Percentiles rank a stretch among this genome's conserved stretches.
These are phyloP conservation scores for Carpinus fangiana DNA, from an alignment of 306 rosid species.

Conservation along the genomic window DNA sequence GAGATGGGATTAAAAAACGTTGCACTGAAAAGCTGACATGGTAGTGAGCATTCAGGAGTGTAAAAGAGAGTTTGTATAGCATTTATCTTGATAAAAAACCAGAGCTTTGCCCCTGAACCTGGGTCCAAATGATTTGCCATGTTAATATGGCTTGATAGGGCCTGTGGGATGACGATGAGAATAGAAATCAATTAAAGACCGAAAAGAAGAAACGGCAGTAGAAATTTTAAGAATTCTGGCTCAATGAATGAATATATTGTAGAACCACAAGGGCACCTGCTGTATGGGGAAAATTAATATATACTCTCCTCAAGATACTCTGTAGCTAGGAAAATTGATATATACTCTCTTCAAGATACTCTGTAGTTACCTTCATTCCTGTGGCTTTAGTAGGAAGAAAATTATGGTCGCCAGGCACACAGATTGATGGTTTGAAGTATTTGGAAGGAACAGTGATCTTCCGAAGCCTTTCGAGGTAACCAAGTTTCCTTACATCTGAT, in stretches of 20 bases:
- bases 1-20: too few species aligned
- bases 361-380: not conserved
- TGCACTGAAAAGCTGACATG: too few species aligned
- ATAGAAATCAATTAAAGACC: not conserved
- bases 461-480: not conserved
- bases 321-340: not conserved
- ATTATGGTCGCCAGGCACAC: not conserved
- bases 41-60: too few species aligned
- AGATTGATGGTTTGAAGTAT: not conserved
- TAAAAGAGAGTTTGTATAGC: too few species aligned
- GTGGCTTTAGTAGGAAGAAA: not conserved
- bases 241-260: not conserved
- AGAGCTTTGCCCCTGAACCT: not conserved
- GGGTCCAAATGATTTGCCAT: not conserved
- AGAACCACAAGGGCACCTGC: not conserved
- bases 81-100: not conserved
- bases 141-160: not conserved
- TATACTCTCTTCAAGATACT: not conserved
- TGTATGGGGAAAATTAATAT: not conserved
- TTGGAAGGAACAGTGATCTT: not conserved
- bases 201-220: not conserved
- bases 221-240: not conserved
- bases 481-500: not conserved
- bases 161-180: not conserved
- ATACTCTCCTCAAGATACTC: not conserved